Base-by-base conservation (phyloP, 805 yeast genomes). In the Hanseniaspora mollemarum region DNA sequence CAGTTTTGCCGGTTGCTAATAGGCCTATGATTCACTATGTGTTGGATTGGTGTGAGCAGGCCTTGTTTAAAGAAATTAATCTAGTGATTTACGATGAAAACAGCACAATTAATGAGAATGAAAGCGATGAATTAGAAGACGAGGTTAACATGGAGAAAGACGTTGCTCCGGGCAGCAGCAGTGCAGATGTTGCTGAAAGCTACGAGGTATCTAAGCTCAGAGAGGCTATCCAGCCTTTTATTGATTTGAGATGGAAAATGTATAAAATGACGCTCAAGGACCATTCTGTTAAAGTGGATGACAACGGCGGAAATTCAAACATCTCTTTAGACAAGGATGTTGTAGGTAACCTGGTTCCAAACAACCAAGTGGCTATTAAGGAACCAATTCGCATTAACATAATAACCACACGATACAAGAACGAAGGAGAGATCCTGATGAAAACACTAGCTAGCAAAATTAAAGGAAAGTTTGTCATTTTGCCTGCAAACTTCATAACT, bases 401-500 rank as follows among this genome's bases (percentile, higher is more conserved):
- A 53, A 54, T 71, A 7, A 64, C 67, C 13, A 66, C 75, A 2
- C 75, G 72, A 48, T 69, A 74, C 10, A 74, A 72, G 15, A 63
- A 74, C 13, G 80, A 85, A 15, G 94, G 92, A n/a, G 78, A 72
- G 49, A 68, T 80, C 43, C 60, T 86, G 36, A 70, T 72, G 48
- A 57, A 54, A 41, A 73, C 76, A 51, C 65, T 75, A 55, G 68
- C 75, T 43, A 69, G 67, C 9, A 62, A 66, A 49, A 59, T 67
- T 28, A 56, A 62, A 48, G 60, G 71, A 31, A 80, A 81, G 61
- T 81, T 87, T 60, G 85, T 87, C n/a, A 65, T 92, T 29, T 67
- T 92, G 51, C 96, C 97, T 7, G 90, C 96, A 68, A 98, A 94
- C 64, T 85, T 92, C 62, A 72, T 94, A 49, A 87, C 97, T 1